These are phyloP conservation scores for Emydomyces testavorans DNA, from an alignment of 2,329 filamentous ascomycete genomes.

Conservation along the genomic window DNA sequence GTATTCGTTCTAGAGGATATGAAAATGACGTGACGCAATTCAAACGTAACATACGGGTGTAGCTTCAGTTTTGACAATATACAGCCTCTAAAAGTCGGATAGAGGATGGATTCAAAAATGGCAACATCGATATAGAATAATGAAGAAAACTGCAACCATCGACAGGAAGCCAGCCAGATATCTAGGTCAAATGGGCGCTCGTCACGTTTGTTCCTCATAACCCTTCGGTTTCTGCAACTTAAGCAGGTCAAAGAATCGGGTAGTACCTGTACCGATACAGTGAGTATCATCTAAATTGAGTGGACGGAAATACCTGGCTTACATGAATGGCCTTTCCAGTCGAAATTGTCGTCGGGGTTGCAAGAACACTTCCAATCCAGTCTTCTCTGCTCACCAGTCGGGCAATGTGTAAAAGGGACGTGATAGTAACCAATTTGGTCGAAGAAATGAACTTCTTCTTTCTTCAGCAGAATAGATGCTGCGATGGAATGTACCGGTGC, in stretches of 20 bases:
- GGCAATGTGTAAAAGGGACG: constrained; percentile 95
- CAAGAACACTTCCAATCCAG: constrained; percentile 84
- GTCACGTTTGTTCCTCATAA: constrained; percentile 49
- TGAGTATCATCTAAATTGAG: background rate
- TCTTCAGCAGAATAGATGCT: constrained; percentile 72
- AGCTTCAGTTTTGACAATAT: background rate
- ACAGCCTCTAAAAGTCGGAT: background rate
- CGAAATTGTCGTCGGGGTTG: constrained; percentile 94
- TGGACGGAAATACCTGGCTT: constrained; percentile 33
- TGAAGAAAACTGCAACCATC: background rate
- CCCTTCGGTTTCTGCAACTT: constrained; percentile 71
- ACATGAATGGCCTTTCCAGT: constrained; percentile 99
- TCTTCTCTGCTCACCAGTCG: constrained; percentile 73
- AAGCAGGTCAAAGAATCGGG: constrained; percentile 75
- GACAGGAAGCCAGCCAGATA: constrained; percentile 5
- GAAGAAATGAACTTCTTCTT: constrained; percentile 96
- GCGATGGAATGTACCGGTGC: constrained; percentile 97
- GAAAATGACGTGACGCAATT: background rate
- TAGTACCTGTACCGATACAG: constrained; percentile 50
- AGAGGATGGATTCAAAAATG: background rate
- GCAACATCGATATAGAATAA: background rate
- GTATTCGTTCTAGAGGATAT: background rate
- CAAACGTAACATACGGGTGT: background rate
- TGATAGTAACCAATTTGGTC: constrained; percentile 98
- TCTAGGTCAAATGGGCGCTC: constrained; percentile 24